Base-by-base conservation (phyloP, 1,139 yeast species). In the Kodamaea fungicola region DNA sequence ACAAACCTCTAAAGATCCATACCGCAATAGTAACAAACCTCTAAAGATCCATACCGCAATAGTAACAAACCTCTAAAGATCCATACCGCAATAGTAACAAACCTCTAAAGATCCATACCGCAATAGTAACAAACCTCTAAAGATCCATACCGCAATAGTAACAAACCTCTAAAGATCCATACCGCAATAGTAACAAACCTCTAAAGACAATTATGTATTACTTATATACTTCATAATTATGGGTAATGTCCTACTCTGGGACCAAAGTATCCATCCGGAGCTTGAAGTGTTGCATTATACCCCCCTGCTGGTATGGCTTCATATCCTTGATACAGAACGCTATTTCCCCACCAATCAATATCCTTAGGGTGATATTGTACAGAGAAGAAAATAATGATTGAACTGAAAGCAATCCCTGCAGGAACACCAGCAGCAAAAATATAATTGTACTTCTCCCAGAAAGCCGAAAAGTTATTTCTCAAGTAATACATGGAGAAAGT, bases 371-470 rank as follows among this genome's bases (percentile, higher is more conserved):
- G 45, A 28, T 50, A 51, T 29, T 51, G 53, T 2, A 47, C 53
- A 1, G 54, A 44, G 38, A 52, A 52, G 35, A 45, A 51, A n/a
- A 52, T 48, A 22, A 52, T 47, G 19, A 51, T 40, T 6, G 43
- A 42, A 30, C 46, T 30, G 33, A 50, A 50, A 1, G 54, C 52
- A 30, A 45, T 47, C 16, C 55, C 55, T 5, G 55, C 54, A 7
- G 44, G 32, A 39, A 50, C 40, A 1, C 46, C 54, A 6, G 47
- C 49, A 2, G 50, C 35, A 34, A 51, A 42, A 13, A 52, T 34
- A 31, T 49, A 52, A 35, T 52, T 51, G 37, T 51, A 51, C 42
- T 51, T 53, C 32, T 44, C 39, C 52, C 55, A 53, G 41, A 49
- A 52, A 5, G 49, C 36, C 8, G 43, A 22, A 37, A 41, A 51